These are phyloP conservation scores for Pneumocystis jirovecii DNA, from an alignment of 1,139 yeast genomes.

Conservation along the genomic window DNA sequence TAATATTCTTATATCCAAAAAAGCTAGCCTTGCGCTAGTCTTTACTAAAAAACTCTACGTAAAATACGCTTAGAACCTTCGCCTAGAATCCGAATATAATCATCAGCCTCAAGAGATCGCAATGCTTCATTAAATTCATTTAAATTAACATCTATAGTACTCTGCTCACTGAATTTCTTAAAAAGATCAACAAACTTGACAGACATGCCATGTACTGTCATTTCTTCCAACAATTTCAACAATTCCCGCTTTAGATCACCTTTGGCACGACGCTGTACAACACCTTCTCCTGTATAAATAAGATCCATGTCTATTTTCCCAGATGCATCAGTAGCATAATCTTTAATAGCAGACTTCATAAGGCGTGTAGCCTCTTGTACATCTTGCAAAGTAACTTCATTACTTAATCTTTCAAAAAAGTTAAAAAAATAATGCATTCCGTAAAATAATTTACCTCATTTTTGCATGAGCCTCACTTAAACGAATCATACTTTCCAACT, in stretches of 20 bases:
- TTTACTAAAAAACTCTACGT: slow-evolving; percentile 20
- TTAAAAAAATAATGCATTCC: not conserved
- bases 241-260: slow-evolving; percentile 59
- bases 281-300: slow-evolving; percentile 89
- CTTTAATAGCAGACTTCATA: slow-evolving; percentile 86
- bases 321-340: slow-evolving; percentile 91
- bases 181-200: slow-evolving; percentile 50
- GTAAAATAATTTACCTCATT: slow-evolving; percentile 38
- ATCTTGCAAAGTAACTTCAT: slow-evolving; percentile 56
- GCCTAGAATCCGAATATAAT: slow-evolving; percentile 55
- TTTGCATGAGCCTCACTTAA: slow-evolving; percentile 93
- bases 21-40: not conserved
- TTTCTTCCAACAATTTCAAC: slow-evolving; percentile 28
- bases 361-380: slow-evolving; percentile 90
- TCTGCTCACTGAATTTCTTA: slow-evolving; percentile 50
- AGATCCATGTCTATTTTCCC: slow-evolving; percentile 96
- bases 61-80: slow-evolving; percentile 58
- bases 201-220: slow-evolving; percentile 27
- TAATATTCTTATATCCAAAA: not conserved
- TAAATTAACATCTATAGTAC: slow-evolving; percentile 55
- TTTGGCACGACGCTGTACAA: slow-evolving; percentile 66
- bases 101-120: slow-evolving; percentile 60
- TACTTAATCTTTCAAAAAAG: slow-evolving; percentile 30
- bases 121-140: slow-evolving; percentile 54
- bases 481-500: slow-evolving; percentile 88